Base-by-base conservation (phyloP, 1,139 yeast genomes). In the Saccharomyces hybrid region DNA sequence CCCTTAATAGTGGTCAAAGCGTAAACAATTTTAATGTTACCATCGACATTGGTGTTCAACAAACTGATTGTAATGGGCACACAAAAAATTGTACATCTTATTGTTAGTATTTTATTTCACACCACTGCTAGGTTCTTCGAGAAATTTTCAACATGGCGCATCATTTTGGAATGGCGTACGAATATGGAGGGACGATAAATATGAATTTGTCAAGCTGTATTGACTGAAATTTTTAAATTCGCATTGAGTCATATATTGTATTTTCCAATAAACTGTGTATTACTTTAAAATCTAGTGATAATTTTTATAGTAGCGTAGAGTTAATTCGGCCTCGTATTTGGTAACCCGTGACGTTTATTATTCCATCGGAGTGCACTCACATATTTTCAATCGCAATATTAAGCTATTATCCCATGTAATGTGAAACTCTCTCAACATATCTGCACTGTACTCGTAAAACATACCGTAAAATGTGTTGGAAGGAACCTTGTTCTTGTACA, bases 381-480 rank as follows among this genome's bases (percentile, higher is more conserved):
- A 25, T 11, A 32, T 14, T n/a, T 32, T 5, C 16, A 5, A 32
- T 32, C 9, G 16, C 16, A 6, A 7, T 14, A 11, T 38, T 38
- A 11, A 23, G 25, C 44, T 19, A 9, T 19, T 16, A 5, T 38
- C 13, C 23, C 13, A 19, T 19, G 19, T 19, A 16, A 5, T 38
- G 13, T 29, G 32, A 29, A 29, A 29, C 19, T 38, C 25, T 38
- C 19, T 19, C 44, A 19, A 38, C 8, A 16, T 16, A 14, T 38
- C 19, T 19, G 25, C 11, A 19, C 19, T 19, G 56, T 38, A 19
- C 47, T 19, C 38, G 41, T 47, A 41, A 56, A 62, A 86, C 95
- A 79, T 86, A 87, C 95, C 97, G 99, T 83, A 93, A 89, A 83
- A 93, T 93, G 95, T 95, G 99, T 84, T 95, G 99, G 96, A 95